Evolutionary conservation across 164 flowering plant genomes (phyloP).

Genomic region (Pachysandra terminalis): DNA sequence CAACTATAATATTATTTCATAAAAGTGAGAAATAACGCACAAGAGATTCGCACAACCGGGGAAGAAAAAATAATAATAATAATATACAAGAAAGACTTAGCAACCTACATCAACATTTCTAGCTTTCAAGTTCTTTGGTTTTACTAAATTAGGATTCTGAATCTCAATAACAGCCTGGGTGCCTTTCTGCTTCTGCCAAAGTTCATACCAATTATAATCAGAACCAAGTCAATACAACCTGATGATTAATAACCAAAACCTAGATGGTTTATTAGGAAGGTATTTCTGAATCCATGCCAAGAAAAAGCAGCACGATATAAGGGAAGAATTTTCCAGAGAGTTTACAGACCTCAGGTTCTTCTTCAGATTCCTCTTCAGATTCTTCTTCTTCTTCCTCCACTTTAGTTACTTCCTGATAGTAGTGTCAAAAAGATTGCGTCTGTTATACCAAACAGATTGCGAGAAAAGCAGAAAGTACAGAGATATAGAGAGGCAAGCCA

Average conservation of each 20-base stretch:
- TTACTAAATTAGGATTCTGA: slow-evolving; percentile 80
- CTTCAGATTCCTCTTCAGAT: slow-evolving; percentile 62
- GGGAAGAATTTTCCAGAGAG: background rate
- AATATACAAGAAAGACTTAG: too few species aligned
- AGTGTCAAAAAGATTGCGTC: background rate
- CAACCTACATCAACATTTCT: slow-evolving; percentile 70
- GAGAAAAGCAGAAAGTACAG: too few species aligned
- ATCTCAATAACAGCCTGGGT: slow-evolving; percentile 76
- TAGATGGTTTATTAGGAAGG: background rate
- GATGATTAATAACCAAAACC: background rate
- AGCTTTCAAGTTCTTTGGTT: slow-evolving; percentile 76
- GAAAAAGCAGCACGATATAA: background rate
- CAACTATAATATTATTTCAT: too few species aligned
- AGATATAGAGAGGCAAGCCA: background rate
- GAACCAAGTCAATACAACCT: background rate
- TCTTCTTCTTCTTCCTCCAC: slow-evolving; percentile 46
- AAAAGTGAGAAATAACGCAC: too few species aligned
- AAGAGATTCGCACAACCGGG: too few species aligned
- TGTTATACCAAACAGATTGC: background rate
- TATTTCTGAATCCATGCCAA: background rate
- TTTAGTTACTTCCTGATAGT: slow-evolving; percentile 50
- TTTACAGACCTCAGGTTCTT: slow-evolving; percentile 40
- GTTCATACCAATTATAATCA: slow-evolving; percentile 2
- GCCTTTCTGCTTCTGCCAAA: slow-evolving; percentile 65
- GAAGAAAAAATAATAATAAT: too few species aligned